A percentile compares a stretch with the other conserved stretches of the same genome.
phyloP scores from a whole-genome alignment of 768 basidiomycete genomes.

The Paxillus involutus region DNA sequence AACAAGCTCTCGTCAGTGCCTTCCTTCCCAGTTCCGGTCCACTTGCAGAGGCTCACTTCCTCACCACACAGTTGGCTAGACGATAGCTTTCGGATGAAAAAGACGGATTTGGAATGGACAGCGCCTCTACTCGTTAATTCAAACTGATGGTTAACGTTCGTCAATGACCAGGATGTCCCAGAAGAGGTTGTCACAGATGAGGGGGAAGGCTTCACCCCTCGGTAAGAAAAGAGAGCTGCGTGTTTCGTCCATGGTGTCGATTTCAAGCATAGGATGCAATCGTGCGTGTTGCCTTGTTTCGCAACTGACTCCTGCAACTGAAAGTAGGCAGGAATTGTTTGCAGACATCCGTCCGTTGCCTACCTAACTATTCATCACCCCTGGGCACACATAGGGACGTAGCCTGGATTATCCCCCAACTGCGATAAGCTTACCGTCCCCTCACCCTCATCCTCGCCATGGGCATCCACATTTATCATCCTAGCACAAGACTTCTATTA shows the following conservation, averaged over 20 bases:
- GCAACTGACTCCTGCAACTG: neutral
- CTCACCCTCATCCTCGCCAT: slow-evolving; percentile 36
- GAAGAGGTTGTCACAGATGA: slow-evolving; percentile 24
- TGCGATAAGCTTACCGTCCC: slow-evolving; percentile 63
- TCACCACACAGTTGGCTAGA: slow-evolving; percentile 94
- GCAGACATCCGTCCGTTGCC: slow-evolving; percentile 45
- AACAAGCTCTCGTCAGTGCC: slow-evolving; percentile 17
- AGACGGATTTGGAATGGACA: slow-evolving; percentile 87
- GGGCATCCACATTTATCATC: slow-evolving; percentile 58
- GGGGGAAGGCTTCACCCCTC: slow-evolving; percentile 54
- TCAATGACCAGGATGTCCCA: slow-evolving; percentile 69
- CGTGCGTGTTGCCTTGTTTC: slow-evolving; percentile 42
- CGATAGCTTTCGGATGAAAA: slow-evolving; percentile 89
- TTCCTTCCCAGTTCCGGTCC: slow-evolving; percentile 9
- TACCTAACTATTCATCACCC: neutral
- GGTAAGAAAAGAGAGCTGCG: slow-evolving; percentile 85
- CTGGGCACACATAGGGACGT: slow-evolving; percentile 43
- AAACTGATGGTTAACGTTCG: slow-evolving; percentile 94
- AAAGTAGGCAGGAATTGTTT: slow-evolving; percentile 63
- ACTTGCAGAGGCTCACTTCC: slow-evolving; percentile 26
- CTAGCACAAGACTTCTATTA: slow-evolving; percentile 82
- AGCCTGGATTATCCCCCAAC: slow-evolving; percentile 63
- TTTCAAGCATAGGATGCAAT: slow-evolving; percentile 65
- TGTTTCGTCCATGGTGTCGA: slow-evolving; percentile 77
- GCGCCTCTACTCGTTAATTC: slow-evolving; percentile 85